Conservation (phyloP, 495 filamentous ascomycete genomes). For the Talaromyces thailandensis region DNA sequence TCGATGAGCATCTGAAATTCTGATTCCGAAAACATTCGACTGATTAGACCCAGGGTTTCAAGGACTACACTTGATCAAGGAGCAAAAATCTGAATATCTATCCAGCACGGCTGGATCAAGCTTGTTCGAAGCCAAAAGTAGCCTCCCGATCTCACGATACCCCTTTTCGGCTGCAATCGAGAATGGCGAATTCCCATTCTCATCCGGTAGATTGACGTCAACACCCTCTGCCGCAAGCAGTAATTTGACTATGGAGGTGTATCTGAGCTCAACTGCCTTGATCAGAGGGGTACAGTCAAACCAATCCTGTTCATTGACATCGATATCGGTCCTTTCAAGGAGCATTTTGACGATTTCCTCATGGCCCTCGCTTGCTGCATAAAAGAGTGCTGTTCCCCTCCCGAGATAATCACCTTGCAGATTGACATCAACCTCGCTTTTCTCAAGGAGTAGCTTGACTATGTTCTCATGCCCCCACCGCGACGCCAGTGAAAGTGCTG, state of each 20-base stretch:
- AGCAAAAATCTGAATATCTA: neutral
- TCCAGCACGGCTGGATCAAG: neutral
- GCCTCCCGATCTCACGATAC: neutral
- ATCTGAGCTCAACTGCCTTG: no score
- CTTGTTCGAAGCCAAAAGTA: neutral
- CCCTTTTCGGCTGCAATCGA: slow-evolving; percentile 11
- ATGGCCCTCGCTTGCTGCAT: slow-evolving; percentile 15
- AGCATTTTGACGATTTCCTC: slow-evolving; percentile 13
- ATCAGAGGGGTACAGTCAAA: neutral
- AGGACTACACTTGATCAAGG: neutral
- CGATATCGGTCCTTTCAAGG: neutral
- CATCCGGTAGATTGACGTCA: neutral
- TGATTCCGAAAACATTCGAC: no score
- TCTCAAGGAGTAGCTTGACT: neutral
- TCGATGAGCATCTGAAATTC: no score
- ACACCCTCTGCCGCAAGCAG: neutral
- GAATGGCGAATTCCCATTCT: slow-evolving; percentile 9
- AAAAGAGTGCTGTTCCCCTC: slow-evolving; percentile 15
- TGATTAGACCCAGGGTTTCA: no score
- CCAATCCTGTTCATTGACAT: neutral
- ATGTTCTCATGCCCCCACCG: no score
- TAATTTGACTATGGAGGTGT: neutral
- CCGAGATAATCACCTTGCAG: slow-evolving; percentile 2
- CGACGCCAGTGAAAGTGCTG: no score
- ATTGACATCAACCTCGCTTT: neutral